A percentile compares a stretch with the other conserved stretches of the same genome.
Evolutionary conservation across 495 filamentous ascomycete species (phyloP).

Genomic region (Monascus purpureus): DNA sequence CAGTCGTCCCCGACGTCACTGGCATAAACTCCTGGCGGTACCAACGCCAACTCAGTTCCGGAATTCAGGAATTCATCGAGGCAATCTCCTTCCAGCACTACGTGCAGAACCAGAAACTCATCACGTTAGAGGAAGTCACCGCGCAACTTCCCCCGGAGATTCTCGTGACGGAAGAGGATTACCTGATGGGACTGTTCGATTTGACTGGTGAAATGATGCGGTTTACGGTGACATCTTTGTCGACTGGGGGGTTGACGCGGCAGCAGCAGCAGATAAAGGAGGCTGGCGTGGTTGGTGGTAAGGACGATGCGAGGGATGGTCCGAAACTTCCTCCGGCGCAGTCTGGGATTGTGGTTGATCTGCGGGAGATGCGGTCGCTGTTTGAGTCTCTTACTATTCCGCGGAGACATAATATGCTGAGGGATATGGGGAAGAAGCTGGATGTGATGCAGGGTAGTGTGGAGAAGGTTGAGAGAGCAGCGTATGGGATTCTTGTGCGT

Average conservation of each 20-base stretch:
- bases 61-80: constrained; percentile 88
- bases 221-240: constrained; percentile 64
- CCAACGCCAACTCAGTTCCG: constrained; percentile 54
- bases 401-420: constrained; percentile 30
- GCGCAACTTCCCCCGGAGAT: constrained; percentile 38
- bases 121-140: constrained; percentile 46
- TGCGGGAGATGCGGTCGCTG: constrained; percentile 54
- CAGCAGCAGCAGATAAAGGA: constrained; percentile 6
- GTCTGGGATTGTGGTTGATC: constrained; percentile 49
- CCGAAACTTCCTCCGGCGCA: constrained; percentile 11
- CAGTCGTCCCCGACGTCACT: constrained; percentile 58
- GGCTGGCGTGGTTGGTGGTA: not conserved
- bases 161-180: constrained; percentile 65
- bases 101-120: constrained; percentile 57
- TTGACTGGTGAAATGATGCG: constrained; percentile 91
- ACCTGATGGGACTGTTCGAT: constrained; percentile 84
- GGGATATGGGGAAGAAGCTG: constrained; percentile 64
- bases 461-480: constrained; percentile 81
- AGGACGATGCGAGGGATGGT: constrained; percentile 17
- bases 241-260: constrained; percentile 12
- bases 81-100: constrained; percentile 79
- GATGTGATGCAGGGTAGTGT: constrained; percentile 79
- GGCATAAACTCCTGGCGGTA: constrained; percentile 76
- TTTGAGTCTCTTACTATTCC: constrained; percentile 57
- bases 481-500: constrained; percentile 73